Percentiles rank a stretch among this genome's conserved stretches.
Evolutionary conservation across 495 filamentous ascomycete species (phyloP).

Genomic region (Aspergillus incahuasiensis): DNA sequence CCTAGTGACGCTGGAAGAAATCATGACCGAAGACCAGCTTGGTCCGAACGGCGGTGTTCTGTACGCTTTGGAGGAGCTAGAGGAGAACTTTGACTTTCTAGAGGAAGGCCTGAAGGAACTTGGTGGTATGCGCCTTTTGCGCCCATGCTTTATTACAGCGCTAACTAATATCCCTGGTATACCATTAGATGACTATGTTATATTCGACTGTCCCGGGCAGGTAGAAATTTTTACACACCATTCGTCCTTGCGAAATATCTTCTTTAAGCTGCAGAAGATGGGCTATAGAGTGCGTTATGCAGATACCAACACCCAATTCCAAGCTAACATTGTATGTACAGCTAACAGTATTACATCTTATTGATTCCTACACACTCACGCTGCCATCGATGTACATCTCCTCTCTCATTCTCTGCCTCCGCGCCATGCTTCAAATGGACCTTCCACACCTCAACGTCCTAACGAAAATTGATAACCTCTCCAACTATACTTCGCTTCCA

Average conservation of each 20-base stretch:
- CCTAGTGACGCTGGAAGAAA: constrained; percentile 82
- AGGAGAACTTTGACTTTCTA: constrained; percentile 86
- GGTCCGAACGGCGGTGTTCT: constrained; percentile 90
- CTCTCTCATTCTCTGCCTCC: constrained; percentile 82
- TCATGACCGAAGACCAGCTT: constrained; percentile 88
- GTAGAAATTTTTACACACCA: constrained; percentile 97
- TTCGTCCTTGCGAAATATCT: constrained; percentile 81
- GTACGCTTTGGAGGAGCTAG: constrained; percentile 93
- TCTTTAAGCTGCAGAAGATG: constrained; percentile 82
- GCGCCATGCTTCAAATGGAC: constrained; percentile 97
- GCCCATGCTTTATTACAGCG: constrained; percentile 6
- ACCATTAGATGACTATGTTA: constrained; percentile 78
- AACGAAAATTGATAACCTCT: constrained; percentile 92
- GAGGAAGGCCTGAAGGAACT: constrained; percentile 71
- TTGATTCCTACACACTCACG: constrained; percentile 87
- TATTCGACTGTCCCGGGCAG: constrained; percentile 96
- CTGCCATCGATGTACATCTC: constrained; percentile 93
- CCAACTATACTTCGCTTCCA: constrained; percentile 71
- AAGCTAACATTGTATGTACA: constrained; percentile 33
- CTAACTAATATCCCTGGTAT: constrained; percentile 6
- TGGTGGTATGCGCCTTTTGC: constrained; percentile 41
- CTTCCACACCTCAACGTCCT: constrained; percentile 92
- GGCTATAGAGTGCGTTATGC: constrained; percentile 72
- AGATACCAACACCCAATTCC: background rate
- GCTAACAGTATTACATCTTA: constrained; percentile 86